phyloP scores from a whole-genome alignment of 75 land plant genomes.

The Picea glauca region DNA sequence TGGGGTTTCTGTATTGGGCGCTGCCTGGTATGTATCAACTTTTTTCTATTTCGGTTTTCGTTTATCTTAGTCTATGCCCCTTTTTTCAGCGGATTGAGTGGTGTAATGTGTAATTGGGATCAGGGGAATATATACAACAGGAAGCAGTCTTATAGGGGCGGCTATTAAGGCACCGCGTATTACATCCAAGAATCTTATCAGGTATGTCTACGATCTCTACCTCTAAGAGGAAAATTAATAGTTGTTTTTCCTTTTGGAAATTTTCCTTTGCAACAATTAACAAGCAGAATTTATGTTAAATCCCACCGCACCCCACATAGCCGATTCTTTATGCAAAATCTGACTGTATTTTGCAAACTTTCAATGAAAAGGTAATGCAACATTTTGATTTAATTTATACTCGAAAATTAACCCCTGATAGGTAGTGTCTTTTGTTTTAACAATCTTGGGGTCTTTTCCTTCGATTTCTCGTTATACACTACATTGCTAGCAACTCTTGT shows the following conservation, averaged over 20 bases:
- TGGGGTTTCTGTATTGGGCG: conserved; percentile 95
- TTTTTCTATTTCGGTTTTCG: background rate
- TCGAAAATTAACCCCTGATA: too few relatives aligned
- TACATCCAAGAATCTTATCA: conserved; percentile 97
- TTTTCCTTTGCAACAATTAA: too few relatives aligned
- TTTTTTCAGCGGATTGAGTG: background rate
- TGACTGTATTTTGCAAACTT: too few relatives aligned
- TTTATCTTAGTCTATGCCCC: background rate
- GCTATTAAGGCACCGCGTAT: conserved; percentile 97
- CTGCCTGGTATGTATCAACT: conserved; percentile 68
- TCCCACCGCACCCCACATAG: too few relatives aligned
- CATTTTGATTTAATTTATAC: too few relatives aligned
- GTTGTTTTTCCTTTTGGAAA: background rate
- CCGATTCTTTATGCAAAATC: too few relatives aligned
- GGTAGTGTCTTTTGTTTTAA: too few relatives aligned
- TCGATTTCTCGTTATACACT: too few relatives aligned
- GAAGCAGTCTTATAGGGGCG: conserved; percentile 96
- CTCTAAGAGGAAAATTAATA: background rate
- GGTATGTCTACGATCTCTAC: conserved; percentile 31
- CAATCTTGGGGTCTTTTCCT: too few relatives aligned
- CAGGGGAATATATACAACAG: conserved; percentile 98
- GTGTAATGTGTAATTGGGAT: background rate
- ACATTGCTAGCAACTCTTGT: too few relatives aligned
- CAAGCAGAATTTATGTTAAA: too few relatives aligned
- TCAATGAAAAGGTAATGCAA: too few relatives aligned